phyloP scores from a whole-genome alignment of 164 flowering plant genomes.

The Magnolia sinica region DNA sequence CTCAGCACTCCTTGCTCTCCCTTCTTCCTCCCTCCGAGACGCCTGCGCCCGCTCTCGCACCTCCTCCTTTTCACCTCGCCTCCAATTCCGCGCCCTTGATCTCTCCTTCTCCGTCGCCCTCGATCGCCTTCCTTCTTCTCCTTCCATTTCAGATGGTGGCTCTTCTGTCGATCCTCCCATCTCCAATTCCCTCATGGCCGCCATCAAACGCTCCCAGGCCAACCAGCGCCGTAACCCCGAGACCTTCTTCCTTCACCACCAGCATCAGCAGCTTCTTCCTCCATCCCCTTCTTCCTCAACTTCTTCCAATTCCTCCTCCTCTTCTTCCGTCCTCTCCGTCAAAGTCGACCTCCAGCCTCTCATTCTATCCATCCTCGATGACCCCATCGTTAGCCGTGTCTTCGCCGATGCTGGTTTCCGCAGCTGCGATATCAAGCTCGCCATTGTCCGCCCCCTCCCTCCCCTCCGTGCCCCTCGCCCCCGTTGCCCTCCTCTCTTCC shows the following conservation, averaged over 20 bases:
- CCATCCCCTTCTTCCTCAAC: slow-evolving; percentile 5
- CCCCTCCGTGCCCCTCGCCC: slow-evolving; percentile 37
- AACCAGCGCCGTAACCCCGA: slow-evolving; percentile 71
- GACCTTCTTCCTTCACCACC: slow-evolving; percentile 35
- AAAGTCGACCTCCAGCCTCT: slow-evolving; percentile 77
- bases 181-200: slow-evolving; percentile 90
- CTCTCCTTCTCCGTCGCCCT: slow-evolving; percentile 71
- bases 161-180: slow-evolving; percentile 52
- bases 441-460: slow-evolving; percentile 58
- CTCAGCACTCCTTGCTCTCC: slow-evolving; percentile 52
- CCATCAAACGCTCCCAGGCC: slow-evolving; percentile 81
- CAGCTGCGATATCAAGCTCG: slow-evolving; percentile 76
- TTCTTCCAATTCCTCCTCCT: neutral
- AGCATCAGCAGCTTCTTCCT: slow-evolving; percentile 35
- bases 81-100: slow-evolving; percentile 73
- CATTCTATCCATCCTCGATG: slow-evolving; percentile 83
- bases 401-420: slow-evolving; percentile 86
- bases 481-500: slow-evolving; percentile 54
- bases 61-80: slow-evolving; percentile 47
- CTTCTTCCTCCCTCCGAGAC: slow-evolving; percentile 57
- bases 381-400: slow-evolving; percentile 90
- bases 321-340: slow-evolving; percentile 31
- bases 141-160: neutral
- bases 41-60: slow-evolving; percentile 57
- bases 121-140: slow-evolving; percentile 57